A percentile compares a stretch with the other conserved stretches of the same genome.
phyloP scores from a whole-genome alignment of 768 basidiomycete species.

The Boletus rufocinnamomeus region DNA sequence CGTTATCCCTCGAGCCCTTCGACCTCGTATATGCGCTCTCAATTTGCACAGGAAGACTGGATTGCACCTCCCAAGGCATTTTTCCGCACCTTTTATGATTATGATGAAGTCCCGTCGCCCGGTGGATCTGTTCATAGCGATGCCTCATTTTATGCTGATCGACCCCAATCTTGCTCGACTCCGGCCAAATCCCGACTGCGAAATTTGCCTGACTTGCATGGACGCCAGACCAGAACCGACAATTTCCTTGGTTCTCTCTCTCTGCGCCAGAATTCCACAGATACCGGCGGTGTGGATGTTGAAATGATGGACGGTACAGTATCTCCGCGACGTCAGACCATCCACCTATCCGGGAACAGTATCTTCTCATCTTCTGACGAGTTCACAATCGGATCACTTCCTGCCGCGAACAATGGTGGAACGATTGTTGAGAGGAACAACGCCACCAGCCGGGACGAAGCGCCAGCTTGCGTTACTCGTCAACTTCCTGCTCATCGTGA shows the following conservation, averaged over 20 bases:
- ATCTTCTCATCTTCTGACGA: slow-evolving; percentile 34
- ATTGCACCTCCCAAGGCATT: slow-evolving; percentile 13
- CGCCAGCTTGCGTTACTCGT: background rate
- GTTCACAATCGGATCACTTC: slow-evolving; percentile 21
- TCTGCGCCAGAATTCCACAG: background rate
- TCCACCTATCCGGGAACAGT: slow-evolving; percentile 30
- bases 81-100: background rate
- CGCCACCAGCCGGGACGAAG: background rate
- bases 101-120: slow-evolving; percentile 1
- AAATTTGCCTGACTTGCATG: background rate
- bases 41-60: slow-evolving; percentile 15
- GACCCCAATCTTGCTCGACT: slow-evolving; percentile 32
- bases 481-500: background rate
- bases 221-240: background rate
- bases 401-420: background rate
- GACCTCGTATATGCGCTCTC: slow-evolving; percentile 31
- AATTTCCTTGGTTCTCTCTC: background rate
- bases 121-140: slow-evolving; percentile 5
- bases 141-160: slow-evolving; percentile 21
- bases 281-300: slow-evolving; percentile 6
- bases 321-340: slow-evolving; percentile 6
- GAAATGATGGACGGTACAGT: slow-evolving; percentile 25
- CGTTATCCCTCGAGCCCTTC: slow-evolving; percentile 26
- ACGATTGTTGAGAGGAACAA: background rate
- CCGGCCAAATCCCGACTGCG: slow-evolving; percentile 16